Base-by-base conservation (phyloP, 2,329 filamentous ascomycete species). In the Colletotrichum liaoningense region DNA sequence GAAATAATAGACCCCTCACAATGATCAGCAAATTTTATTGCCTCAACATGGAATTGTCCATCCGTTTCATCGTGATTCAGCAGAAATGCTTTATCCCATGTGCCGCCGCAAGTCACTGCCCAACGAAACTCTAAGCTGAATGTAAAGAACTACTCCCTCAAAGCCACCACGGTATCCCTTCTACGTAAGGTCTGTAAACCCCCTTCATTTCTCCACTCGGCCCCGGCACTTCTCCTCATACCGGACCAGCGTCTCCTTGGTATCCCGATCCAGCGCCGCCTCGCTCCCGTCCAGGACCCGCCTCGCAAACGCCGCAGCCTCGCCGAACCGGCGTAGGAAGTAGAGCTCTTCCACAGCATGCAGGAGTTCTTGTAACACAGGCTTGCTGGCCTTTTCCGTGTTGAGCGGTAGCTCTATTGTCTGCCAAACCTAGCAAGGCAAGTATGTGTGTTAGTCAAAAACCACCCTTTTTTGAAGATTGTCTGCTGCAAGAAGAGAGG, bases 321-420 rank as follows among this genome's bases (percentile, higher is more conserved):
- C 84, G 1, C 79, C 78, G 70, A 84, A 90, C 42, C 84, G 80
- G 6, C 83, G 80, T 75, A 87, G 87, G 78, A 88, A 90, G 76
- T 90, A 90, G 57, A 90, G 81, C 79, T 91, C 89, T 77, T 90
- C 88, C 8, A 88, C 86, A 0, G 88, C 89, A 76, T 90, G 88
- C 24, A 90, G 72, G 11, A 88, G 76, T n/a, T 87, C 84, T 75
- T 90, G 88, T 1, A 84, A 81, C 42, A 85, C 82, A 55, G 84
- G 84, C 76, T 90, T 91, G 38, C 82, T 80, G 4, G 84, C 78
- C 38, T 60, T 73, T 8, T 52, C 35, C 4, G 66, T 76, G 11
- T 77, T 74, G 12, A 88, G 75, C 0, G 88, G 88, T 2, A 89
- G 76, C 6, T 77, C 72, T 46, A 89, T 79, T 0, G 79, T 81